Conservation (phyloP, 306 rosid species). For the Lathyrus aphaca region DNA sequence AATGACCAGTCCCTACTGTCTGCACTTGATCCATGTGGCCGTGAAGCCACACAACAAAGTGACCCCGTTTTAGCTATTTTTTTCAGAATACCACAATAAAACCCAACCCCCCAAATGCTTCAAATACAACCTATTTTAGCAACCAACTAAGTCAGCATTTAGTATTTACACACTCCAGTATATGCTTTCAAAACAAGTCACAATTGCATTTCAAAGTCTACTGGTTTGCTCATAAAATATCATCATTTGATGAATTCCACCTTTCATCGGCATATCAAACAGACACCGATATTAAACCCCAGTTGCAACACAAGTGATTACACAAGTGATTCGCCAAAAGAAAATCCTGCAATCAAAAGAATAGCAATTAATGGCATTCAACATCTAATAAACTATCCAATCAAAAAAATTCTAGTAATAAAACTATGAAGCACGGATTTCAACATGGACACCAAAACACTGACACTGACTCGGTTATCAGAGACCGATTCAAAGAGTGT, state of each 20-base stretch:
- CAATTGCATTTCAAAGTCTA: conserved; percentile 9
- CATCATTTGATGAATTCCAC: conserved; percentile 20
- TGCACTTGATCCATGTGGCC: conserved; percentile 96
- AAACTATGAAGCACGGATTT: too few species aligned
- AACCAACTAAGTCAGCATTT: conserved; percentile 24
- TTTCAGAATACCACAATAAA: conserved; percentile 47
- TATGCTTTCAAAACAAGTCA: conserved; percentile 8
- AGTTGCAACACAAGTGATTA: conserved; percentile 8
- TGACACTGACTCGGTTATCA: too few species aligned
- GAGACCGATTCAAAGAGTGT: too few species aligned
- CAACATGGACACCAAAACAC: too few species aligned
- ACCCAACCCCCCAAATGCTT: conserved; percentile 39
- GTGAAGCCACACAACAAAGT: conserved; percentile 99
- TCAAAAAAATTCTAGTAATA: background rate
- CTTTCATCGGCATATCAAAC: conserved; percentile 7
- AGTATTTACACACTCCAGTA: conserved; percentile 18
- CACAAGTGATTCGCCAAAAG: conserved; percentile 12
- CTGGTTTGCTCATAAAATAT: background rate
- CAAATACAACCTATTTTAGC: conserved; percentile 42
- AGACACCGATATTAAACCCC: conserved; percentile 27
- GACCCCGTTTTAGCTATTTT: conserved; percentile 97
- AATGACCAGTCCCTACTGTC: conserved; percentile 91
- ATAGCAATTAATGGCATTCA: background rate
- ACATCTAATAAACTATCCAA: background rate
- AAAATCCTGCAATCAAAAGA: conserved; percentile 30